A percentile compares a stretch with the other conserved stretches of the same genome.
Conservation (phyloP, 148 eudicot species). For the Rhododendron simsii region DNA sequence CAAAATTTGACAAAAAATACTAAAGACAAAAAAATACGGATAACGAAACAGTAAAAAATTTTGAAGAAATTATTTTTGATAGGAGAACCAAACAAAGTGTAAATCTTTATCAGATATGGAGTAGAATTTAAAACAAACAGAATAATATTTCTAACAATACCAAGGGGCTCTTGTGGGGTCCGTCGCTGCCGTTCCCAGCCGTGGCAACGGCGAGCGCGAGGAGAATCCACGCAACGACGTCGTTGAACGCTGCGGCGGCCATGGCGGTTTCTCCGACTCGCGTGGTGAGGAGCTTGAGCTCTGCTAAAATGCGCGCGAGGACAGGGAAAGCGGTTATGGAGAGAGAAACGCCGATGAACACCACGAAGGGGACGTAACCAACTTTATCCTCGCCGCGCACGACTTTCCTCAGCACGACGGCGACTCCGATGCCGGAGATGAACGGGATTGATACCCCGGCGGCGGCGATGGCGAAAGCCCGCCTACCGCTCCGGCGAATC, state of each 20-base stretch:
- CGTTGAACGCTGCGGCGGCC: conserved; percentile 59
- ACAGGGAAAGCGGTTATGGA: conserved; percentile 55
- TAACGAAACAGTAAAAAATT: no score
- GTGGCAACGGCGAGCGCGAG: conserved; percentile 51
- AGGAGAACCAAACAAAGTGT: no score
- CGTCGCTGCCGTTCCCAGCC: conserved; percentile 29
- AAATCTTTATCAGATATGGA: no score
- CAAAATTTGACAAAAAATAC: no score
- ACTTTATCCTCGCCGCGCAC: conserved; percentile 30
- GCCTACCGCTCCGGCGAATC: conserved; percentile 27
- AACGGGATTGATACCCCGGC: conserved; percentile 42
- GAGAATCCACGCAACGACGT: conserved; percentile 49
- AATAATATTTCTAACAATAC: no score
- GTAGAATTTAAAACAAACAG: neutral
- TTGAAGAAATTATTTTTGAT: no score
- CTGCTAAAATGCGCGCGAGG: conserved; percentile 50
- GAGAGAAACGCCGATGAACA: conserved; percentile 48
- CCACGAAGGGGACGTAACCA: conserved; percentile 21
- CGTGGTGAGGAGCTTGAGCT: conserved; percentile 47
- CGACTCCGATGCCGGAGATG: conserved; percentile 27
- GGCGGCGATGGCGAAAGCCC: conserved; percentile 34
- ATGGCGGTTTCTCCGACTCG: conserved; percentile 45
- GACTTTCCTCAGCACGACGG: conserved; percentile 21
- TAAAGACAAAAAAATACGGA: no score
- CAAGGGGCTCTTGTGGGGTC: conserved; percentile 36